phyloP scores from a whole-genome alignment of 352 stramenopile species.

The Phytophthora boehmeriae region DNA sequence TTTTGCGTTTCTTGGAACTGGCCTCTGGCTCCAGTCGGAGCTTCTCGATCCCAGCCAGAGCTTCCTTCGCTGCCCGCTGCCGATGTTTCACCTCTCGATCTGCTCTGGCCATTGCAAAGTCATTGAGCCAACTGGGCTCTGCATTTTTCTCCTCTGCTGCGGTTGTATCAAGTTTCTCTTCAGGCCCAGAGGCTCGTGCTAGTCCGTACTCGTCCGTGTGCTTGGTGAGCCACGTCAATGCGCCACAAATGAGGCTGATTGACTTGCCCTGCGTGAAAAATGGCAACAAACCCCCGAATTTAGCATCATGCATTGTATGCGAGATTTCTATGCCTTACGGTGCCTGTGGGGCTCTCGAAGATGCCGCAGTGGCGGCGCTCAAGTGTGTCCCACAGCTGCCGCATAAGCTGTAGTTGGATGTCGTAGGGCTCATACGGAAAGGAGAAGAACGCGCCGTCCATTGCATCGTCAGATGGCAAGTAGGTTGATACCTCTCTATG shows the following conservation, averaged over 20 bases:
- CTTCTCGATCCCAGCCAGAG: conserved; percentile 59
- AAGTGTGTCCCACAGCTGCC: conserved; percentile 84
- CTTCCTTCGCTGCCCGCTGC: conserved; percentile 49
- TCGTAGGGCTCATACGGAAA: conserved; percentile 91
- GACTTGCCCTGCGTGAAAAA: conserved; percentile 79
- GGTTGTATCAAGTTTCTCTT: conserved; percentile 8
- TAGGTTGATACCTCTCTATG: too few species aligned
- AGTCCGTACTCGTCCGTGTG: conserved; percentile 83
- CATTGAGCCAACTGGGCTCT: conserved; percentile 66
- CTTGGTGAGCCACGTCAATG: conserved; percentile 81
- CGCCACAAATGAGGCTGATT: conserved; percentile 91
- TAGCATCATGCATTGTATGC: neutral
- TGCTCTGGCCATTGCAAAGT: conserved; percentile 57
- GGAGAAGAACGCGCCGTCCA: conserved; percentile 75
- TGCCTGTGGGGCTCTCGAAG: conserved; percentile 93
- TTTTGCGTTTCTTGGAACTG: conserved; percentile 70
- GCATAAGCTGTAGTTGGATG: conserved; percentile 92
- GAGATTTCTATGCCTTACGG: conserved; percentile 32
- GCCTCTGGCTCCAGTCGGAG: conserved; percentile 57
- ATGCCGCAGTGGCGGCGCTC: conserved; percentile 86
- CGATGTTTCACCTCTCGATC: conserved; percentile 49
- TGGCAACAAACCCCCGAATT: neutral
- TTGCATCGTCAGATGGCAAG: conserved; percentile 10
- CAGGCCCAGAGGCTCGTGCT: conserved; percentile 18
- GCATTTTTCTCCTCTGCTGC: conserved; percentile 12